Percentiles rank a stretch among this genome's conserved stretches.
phyloP scores from a whole-genome alignment of 306 rosid genomes.

The Notholithocarpus densiflorus region DNA sequence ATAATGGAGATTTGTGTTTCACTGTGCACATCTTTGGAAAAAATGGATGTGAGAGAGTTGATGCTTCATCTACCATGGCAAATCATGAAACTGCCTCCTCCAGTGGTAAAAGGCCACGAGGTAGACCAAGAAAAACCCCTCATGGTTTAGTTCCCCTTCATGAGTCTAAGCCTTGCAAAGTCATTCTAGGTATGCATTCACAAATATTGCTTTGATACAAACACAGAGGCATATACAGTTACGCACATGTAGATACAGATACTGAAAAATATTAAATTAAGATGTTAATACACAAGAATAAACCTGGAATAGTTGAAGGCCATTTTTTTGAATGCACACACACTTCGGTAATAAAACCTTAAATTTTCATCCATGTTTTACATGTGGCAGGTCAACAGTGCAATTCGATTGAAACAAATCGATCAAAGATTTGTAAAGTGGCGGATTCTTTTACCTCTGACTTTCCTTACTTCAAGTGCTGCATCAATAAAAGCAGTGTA shows the following conservation, averaged over 20 bases:
- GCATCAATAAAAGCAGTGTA: background rate
- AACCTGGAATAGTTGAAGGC: too few relatives aligned
- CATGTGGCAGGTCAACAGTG: too few relatives aligned
- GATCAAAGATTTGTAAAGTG: background rate
- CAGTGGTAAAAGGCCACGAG: background rate
- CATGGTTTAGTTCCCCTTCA: background rate
- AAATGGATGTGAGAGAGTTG: background rate
- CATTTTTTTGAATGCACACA: too few relatives aligned
- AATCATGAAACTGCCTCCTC: background rate
- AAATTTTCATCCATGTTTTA: too few relatives aligned
- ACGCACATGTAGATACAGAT: too few relatives aligned
- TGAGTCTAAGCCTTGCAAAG: background rate
- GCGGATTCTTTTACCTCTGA: conserved; percentile 4
- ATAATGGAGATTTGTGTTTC: conserved; percentile 7
- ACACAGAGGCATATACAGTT: background rate
- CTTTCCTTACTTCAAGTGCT: background rate
- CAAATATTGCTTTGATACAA: background rate
- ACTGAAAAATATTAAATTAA: too few relatives aligned
- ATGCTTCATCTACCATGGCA: background rate
- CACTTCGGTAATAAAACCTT: too few relatives aligned
- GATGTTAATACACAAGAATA: too few relatives aligned
- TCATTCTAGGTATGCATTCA: conserved; percentile 1
- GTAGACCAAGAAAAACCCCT: conserved; percentile 14
- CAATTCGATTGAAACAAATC: background rate
- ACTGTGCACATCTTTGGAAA: background rate